These are phyloP conservation scores for Xylaria sp. DNA, from an alignment of 495 filamentous ascomycete genomes.

Conservation along the genomic window DNA sequence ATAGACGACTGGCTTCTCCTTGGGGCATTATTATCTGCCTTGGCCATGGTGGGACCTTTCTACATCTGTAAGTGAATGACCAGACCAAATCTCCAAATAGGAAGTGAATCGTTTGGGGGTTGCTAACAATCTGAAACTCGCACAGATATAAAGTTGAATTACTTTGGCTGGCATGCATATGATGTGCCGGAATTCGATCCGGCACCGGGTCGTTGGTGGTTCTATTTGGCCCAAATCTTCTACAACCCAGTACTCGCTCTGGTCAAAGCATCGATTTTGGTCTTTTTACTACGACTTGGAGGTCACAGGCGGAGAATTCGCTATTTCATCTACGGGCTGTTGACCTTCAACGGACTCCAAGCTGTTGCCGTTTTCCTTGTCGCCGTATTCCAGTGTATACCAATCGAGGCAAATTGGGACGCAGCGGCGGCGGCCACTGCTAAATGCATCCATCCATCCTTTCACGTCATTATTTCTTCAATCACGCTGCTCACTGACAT, in stretches of 20 bases:
- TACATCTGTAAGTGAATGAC: constrained; percentile 6
- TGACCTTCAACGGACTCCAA: constrained; percentile 50
- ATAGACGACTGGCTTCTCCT: constrained; percentile 19
- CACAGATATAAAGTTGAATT: constrained; percentile 21
- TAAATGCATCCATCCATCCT: constrained; percentile 52
- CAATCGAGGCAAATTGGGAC: constrained; percentile 54
- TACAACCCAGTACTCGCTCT: constrained; percentile 48
- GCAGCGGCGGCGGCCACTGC: constrained; percentile 41
- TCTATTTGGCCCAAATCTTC: constrained; percentile 34
- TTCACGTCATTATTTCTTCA: constrained; percentile 52
- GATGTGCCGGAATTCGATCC: constrained; percentile 20
- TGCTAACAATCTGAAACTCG: background rate
- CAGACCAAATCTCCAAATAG: background rate
- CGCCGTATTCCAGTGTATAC: constrained; percentile 60
- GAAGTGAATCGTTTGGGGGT: background rate
- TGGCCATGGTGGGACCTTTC: constrained; percentile 12
- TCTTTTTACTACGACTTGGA: constrained; percentile 58
- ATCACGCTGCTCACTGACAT: constrained; percentile 57
- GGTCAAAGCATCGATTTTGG: constrained; percentile 59
- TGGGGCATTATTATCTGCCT: background rate
- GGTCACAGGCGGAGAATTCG: constrained; percentile 34
- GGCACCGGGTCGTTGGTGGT: constrained; percentile 9
- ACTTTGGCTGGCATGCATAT: background rate
- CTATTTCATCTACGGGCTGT: constrained; percentile 47
- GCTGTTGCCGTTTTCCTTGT: constrained; percentile 56